These are phyloP conservation scores for Botrytis sinoallii DNA, from an alignment of 2,329 filamentous ascomycete genomes.

Conservation along the genomic window DNA sequence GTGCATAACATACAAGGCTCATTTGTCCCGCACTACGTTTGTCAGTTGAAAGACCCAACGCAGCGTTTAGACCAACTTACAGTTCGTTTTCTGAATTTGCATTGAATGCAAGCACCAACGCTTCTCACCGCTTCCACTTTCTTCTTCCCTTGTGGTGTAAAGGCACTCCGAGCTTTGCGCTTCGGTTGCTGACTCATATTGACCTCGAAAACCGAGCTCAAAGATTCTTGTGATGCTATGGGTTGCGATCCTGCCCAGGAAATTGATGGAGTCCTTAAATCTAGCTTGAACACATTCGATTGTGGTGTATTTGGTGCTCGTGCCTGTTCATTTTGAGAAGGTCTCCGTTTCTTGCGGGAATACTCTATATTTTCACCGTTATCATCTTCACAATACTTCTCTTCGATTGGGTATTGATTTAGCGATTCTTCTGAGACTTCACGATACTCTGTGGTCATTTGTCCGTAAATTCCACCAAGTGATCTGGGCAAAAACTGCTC, in stretches of 20 bases:
- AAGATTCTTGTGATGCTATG: constrained; percentile 11
- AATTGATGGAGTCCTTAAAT: constrained; percentile 2
- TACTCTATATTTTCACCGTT: background rate
- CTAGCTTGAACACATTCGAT: constrained; percentile 7
- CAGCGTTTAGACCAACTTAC: constrained; percentile 20
- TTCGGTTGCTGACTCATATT: constrained; percentile 9
- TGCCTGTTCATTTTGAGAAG: background rate
- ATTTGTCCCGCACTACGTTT: constrained; percentile 13
- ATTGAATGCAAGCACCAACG: constrained; percentile 35
- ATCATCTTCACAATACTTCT: background rate
- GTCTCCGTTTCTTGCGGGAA: background rate
- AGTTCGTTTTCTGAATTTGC: constrained; percentile 34
- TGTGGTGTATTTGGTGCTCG: background rate
- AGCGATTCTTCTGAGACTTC: background rate
- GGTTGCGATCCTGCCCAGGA: background rate
- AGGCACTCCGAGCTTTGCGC: constrained; percentile 19
- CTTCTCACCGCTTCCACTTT: constrained; percentile 28
- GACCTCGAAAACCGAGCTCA: constrained; percentile 19
- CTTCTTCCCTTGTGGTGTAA: constrained; percentile 19
- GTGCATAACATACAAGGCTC: constrained; percentile 18
- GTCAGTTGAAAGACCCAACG: background rate
- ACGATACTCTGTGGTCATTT: background rate
- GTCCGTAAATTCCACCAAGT: background rate
- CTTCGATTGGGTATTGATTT: background rate
- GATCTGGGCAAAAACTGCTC: background rate